Conservation (phyloP, 2,329 filamentous ascomycete genomes). For the Ascocoryne sarcoides region DNA sequence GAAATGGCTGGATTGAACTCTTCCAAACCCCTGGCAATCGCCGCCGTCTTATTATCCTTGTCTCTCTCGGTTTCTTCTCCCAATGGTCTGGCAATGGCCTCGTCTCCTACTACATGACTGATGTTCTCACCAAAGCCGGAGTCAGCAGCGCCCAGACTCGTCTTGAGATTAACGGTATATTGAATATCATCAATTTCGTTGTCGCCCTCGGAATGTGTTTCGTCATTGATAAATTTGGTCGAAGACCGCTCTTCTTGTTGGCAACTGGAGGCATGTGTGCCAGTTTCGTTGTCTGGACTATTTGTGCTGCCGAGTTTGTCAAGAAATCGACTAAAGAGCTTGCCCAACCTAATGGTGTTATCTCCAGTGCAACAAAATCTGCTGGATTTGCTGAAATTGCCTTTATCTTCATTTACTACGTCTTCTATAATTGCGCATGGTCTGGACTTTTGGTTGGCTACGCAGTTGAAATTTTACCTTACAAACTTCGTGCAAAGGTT, state of each 20-base stretch:
- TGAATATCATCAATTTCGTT: constrained; percentile 23
- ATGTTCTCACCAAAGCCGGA: constrained; percentile 30
- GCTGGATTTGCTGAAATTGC: constrained; percentile 28
- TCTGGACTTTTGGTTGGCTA: constrained; percentile 23
- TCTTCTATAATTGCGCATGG: constrained; percentile 33
- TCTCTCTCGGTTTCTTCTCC: constrained; percentile 45
- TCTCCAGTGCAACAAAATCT: constrained; percentile 1
- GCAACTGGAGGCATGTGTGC: constrained; percentile 19
- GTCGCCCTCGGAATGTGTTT: constrained; percentile 22
- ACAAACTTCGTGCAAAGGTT: constrained; percentile 23
- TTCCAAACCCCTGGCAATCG: constrained; percentile 44
- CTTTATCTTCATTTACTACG: constrained; percentile 42
- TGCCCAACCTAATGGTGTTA: too few species aligned
- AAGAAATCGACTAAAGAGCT: too few species aligned
- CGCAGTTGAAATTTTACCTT: constrained; percentile 24
- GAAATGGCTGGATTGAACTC: constrained; percentile 39
- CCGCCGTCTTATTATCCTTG: constrained; percentile 43
- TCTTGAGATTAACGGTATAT: constrained; percentile 21
- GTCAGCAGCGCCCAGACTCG: constrained; percentile 24
- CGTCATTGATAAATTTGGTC: constrained; percentile 26
- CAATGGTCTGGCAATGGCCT: constrained; percentile 49
- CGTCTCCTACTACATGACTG: constrained; percentile 33
- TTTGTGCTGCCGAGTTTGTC: constrained; percentile 16
- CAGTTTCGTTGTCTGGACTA: constrained; percentile 18
- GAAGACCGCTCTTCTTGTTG: constrained; percentile 21